Evolutionary conservation across 192 early-diverging fungal species (phyloP), one percentile per base, ranked within the genome.

Genomic region (Coemansia sp.): DNA sequence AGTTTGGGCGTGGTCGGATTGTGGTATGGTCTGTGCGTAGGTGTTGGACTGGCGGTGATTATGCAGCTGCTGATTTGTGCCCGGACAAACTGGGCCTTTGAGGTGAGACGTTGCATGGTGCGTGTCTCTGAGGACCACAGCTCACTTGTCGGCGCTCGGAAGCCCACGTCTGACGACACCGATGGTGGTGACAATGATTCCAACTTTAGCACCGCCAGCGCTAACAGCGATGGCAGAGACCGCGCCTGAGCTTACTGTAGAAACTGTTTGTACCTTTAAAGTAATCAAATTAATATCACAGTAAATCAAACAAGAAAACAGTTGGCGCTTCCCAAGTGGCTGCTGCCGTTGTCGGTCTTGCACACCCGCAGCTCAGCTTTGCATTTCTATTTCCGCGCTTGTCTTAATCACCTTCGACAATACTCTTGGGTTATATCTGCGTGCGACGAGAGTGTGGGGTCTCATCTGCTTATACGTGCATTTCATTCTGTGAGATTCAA

Each of bases 21-120:
- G 59, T 84, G 83, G 83, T 72, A 64, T 20, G 83, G 83, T 19
- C 75, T 84, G 23, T 64, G 68, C 39, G 58, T 61, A 0, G 74
- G 76, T 54, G 68, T 84, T 5, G 52, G 57, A 11, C 54, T 77
- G 10, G 75, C 77, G 7, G 78, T 76, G 23, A 31, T n/a, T 4
- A 27, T 72, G 66, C 83, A 84, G 63, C 6, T 80, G 66, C 52
- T 61, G 5, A 68, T 80, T 25, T 71, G 62, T 39, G 30, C 68
- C 30, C 54, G 68, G 24, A 69, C 74, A 21, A 51, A 64, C 65
- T 82, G 75, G 75, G 51, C 31, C 65, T 58, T 63, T 20, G 80
- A 82, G 39, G 68, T 77, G 8, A n/a, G 54, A 19, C 67, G 58
- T 7, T 82, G 80, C 66, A 67, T 77, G 65, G 63, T n/a, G 19